Percentiles rank a stretch among this genome's conserved stretches.
phyloP scores from a whole-genome alignment of 305 asterid species.

The Caryopteris hybrid region DNA sequence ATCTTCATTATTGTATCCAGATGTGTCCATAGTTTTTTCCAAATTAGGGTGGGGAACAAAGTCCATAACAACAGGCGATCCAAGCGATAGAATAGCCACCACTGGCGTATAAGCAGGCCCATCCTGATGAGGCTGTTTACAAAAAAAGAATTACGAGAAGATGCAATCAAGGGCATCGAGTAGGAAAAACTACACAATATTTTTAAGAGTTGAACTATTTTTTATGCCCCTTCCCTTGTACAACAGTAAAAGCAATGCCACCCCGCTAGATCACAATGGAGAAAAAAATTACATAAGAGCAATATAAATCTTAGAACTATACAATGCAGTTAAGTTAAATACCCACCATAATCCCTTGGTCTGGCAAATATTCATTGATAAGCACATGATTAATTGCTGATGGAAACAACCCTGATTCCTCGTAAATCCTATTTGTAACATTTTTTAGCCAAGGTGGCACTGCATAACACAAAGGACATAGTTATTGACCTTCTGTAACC shows the following conservation, averaged over 20 bases:
- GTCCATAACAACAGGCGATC: slow-evolving; percentile 85
- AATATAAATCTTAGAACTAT: neutral
- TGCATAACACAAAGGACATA: slow-evolving; percentile 35
- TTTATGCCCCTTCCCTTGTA: neutral
- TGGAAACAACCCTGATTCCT: slow-evolving; percentile 61
- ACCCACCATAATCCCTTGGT: slow-evolving; percentile 91
- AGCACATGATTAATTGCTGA: slow-evolving; percentile 86
- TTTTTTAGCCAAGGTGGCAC: slow-evolving; percentile 82
- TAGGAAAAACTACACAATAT: neutral
- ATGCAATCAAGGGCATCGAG: neutral
- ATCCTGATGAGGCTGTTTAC: slow-evolving; percentile 80
- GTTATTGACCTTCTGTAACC: neutral
- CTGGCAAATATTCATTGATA: slow-evolving; percentile 79
- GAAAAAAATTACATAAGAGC: neutral
- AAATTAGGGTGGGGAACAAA: slow-evolving; percentile 70
- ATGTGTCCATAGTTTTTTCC: slow-evolving; percentile 16
- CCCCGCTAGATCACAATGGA: neutral
- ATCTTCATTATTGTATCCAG: slow-evolving; percentile 24
- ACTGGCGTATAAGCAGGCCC: slow-evolving; percentile 92
- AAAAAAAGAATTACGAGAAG: slow-evolving; percentile 8
- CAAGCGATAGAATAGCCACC: slow-evolving; percentile 90
- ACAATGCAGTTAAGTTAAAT: neutral
- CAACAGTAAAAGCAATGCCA: slow-evolving; percentile 1
- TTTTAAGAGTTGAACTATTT: neutral
- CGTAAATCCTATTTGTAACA: slow-evolving; percentile 53